Evolutionary conservation across 1,284 basidiomycete species (phyloP), one percentile per base, ranked within the genome.

Genomic region (Wolfiporia cocos): DNA sequence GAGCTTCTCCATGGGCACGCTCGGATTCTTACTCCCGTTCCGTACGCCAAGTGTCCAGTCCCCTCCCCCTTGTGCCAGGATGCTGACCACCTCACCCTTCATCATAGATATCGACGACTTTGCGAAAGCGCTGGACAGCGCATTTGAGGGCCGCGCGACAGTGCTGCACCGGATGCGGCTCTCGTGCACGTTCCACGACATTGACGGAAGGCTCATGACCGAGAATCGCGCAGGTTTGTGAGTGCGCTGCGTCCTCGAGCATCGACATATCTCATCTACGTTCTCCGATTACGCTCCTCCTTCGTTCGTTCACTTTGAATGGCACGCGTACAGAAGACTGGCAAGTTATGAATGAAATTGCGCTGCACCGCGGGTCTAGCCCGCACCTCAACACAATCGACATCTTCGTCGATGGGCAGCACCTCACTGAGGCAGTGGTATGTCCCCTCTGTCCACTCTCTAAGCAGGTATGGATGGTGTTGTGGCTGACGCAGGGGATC

Each of bases 331-430:
- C n/a, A n/a, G n/a, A n/a, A 81, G 92, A 88, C 49, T 91, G 90
- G 80, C 93, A 97, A 64, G 92, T 96, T 26, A 95, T 98, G 92
- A 98, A 98, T 58, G 95, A 98, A 65, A 82, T 98, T 42, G 83
- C 92, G 9, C 70, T 98, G 18, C 95, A 98, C 63, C 80, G 94
- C 18, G 94, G 94, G 4, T 78, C 88, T 20, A 88, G 87, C 51
- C 89, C 93, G 1, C 94, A 97, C 56, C 73, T 98, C 40, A 93
- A 92, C 47, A 92, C 90, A 4, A 92, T 98, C 44, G 92, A 98
- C 58, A 88, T 92, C 7, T 96, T 78, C 61, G 92, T 96, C n/a
- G 90, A 98, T 56, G 92, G 87, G 0, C 90, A 95, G 58, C 92
- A 96, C 67, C 72, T 98, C 12, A 98, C 94, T 0, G 92, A 96